Evolutionary conservation across 768 basidiomycete genomes (phyloP).

Genomic region (Rubroboletus satanas): DNA sequence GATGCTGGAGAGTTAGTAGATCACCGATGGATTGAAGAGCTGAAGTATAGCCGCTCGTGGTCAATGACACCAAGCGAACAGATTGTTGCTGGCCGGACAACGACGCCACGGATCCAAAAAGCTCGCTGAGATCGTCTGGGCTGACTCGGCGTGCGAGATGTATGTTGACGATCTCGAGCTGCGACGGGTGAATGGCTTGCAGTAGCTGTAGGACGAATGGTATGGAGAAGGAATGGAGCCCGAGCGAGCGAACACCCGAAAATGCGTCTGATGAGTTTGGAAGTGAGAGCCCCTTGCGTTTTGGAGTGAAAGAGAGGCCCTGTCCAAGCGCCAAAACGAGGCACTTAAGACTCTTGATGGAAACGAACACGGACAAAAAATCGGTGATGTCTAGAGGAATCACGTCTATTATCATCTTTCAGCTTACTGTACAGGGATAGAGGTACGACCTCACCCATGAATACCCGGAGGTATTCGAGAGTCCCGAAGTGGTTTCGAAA

Average conservation of each 20-base stretch:
- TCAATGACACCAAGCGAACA: constrained; percentile 6
- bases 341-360: constrained; percentile 14
- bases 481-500: constrained; percentile 11
- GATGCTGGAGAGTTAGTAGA: constrained; percentile 3
- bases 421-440: neutral
- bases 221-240: constrained; percentile 11
- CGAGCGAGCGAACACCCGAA: constrained; percentile 9
- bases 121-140: constrained; percentile 4
- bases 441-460: constrained; percentile 12
- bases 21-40: constrained; percentile 9
- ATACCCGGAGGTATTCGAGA: constrained; percentile 14
- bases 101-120: constrained; percentile 6
- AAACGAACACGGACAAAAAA: constrained; percentile 10
- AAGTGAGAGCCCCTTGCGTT: constrained; percentile 10
- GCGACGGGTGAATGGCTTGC: constrained; percentile 5
- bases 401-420: neutral
- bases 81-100: constrained; percentile 8
- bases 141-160: constrained; percentile 11
- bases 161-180: constrained; percentile 14
- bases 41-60: constrained; percentile 10
- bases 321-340: constrained; percentile 18
- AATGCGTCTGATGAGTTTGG: constrained; percentile 2
- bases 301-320: constrained; percentile 4
- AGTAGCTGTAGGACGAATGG: constrained; percentile 7
- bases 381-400: constrained; percentile 16